These are phyloP conservation scores for Cadophora luteo-olivacea DNA, from an alignment of 2,329 filamentous ascomycete genomes.

Conservation along the genomic window DNA sequence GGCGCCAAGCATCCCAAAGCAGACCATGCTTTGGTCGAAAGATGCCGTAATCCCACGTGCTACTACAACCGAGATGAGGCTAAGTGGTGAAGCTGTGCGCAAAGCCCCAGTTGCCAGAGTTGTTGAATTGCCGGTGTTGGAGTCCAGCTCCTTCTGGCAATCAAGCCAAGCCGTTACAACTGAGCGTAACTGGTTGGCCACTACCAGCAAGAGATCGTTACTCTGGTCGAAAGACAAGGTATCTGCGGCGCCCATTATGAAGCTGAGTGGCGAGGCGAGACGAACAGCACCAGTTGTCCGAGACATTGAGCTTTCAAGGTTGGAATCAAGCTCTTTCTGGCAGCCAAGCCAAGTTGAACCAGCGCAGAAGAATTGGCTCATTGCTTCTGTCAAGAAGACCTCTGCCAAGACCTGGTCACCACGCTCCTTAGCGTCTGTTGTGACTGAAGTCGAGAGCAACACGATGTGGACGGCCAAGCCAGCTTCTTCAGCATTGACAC, in stretches of 20 bases:
- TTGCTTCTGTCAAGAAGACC: not conserved
- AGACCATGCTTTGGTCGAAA: conserved; percentile 26
- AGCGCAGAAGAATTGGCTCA: conserved; percentile 21
- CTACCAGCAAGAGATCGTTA: not conserved
- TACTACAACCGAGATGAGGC: not conserved
- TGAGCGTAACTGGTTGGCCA: conserved; percentile 21
- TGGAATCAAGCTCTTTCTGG: conserved; percentile 27
- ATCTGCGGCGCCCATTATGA: not conserved
- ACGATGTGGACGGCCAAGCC: conserved; percentile 27
- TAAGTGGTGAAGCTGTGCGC: conserved; percentile 7
- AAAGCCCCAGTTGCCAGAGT: conserved; percentile 16
- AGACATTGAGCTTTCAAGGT: conserved; percentile 19
- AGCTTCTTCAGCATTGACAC: not conserved
- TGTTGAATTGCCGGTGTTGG: conserved; percentile 20
- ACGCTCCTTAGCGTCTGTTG: not conserved
- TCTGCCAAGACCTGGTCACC: conserved; percentile 24
- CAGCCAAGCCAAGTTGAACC: conserved; percentile 11
- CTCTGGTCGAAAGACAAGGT: conserved; percentile 26
- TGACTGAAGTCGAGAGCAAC: not conserved
- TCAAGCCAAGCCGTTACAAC: not conserved
- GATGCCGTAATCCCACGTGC: not conserved
- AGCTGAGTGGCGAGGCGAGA: not conserved
- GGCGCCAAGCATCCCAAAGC: not conserved
- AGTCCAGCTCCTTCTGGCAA: conserved; percentile 26
- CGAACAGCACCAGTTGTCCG: conserved; percentile 22